These are phyloP conservation scores for Stereum hirsutum DNA, from an alignment of 1,284 basidiomycete genomes.

Conservation along the genomic window DNA sequence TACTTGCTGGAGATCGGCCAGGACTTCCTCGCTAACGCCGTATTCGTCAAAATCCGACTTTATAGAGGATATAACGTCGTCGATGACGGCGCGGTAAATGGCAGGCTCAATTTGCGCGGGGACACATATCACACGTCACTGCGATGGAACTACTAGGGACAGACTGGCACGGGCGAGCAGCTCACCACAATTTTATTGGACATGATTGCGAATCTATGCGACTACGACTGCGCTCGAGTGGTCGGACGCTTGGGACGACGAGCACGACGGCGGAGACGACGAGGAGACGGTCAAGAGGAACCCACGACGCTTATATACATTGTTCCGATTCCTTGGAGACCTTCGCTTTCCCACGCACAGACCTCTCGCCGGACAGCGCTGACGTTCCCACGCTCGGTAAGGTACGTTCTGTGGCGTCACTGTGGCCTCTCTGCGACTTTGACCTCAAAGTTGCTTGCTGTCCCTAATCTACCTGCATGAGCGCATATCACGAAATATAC, in stretches of 20 bases:
- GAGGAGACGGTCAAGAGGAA: no score
- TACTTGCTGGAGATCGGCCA: slow-evolving; percentile 83
- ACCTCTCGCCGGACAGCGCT: no score
- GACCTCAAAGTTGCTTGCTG: no score
- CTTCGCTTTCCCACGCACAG: no score
- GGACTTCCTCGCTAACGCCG: slow-evolving; percentile 87
- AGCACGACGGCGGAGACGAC: slow-evolving; percentile 21
- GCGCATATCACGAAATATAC: no score
- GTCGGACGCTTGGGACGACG: slow-evolving; percentile 25
- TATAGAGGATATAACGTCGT: slow-evolving; percentile 88
- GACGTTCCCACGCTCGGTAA: no score
- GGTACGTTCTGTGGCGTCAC: no score
- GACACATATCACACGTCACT: slow-evolving; percentile 32
- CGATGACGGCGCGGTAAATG: slow-evolving; percentile 92
- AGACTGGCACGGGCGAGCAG: slow-evolving; percentile 54
- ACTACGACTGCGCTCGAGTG: slow-evolving; percentile 14
- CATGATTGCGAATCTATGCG: slow-evolving; percentile 46
- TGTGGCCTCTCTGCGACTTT: no score
- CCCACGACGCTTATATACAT: no score
- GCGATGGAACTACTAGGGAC: slow-evolving; percentile 41
- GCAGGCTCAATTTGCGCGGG: slow-evolving; percentile 56
- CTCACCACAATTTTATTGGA: slow-evolving; percentile 91
- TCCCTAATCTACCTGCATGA: no score
- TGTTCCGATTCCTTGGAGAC: no score
- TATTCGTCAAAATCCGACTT: slow-evolving; percentile 96